A percentile compares a stretch with the other conserved stretches of the same genome.
Evolutionary conservation across 164 flowering plant genomes (phyloP).

Genomic region (Magnolia kwangsiensis): DNA sequence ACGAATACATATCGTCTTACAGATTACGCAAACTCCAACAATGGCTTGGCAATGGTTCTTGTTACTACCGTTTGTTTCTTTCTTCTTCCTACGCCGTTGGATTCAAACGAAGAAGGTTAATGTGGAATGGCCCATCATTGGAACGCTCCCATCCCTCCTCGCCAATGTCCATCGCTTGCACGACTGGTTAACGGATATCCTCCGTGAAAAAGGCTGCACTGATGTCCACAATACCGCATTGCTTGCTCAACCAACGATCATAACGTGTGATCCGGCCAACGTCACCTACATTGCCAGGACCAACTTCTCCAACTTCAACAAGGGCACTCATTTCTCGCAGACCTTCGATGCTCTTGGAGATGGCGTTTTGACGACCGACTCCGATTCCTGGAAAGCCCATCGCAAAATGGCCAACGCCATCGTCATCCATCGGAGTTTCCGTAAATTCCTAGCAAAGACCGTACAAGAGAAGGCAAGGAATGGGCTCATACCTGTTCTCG

Average conservation of each 20-base stretch:
- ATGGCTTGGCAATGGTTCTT: too few species aligned
- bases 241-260: constrained; percentile 16
- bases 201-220: constrained; percentile 13
- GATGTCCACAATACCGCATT: constrained; percentile 18
- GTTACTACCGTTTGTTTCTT: neutral
- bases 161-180: constrained; percentile 13
- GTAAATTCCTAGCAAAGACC: constrained; percentile 9
- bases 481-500: constrained; percentile 26
- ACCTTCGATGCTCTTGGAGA: constrained; percentile 46
- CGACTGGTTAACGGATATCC: constrained; percentile 6
- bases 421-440: constrained; percentile 7
- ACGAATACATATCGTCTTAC: too few species aligned
- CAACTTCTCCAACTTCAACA: constrained; percentile 34
- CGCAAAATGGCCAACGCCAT: constrained; percentile 14
- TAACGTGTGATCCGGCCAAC: constrained; percentile 33
- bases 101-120: neutral
- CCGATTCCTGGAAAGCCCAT: constrained; percentile 12
- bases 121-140: constrained; percentile 18
- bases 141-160: constrained; percentile 19
- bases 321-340: constrained; percentile 31
- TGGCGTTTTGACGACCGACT: constrained; percentile 39
- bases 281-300: constrained; percentile 28
- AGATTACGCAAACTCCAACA: too few species aligned
- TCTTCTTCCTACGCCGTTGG: neutral
- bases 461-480: constrained; percentile 16